These are phyloP conservation scores for Sedum album DNA, from an alignment of 164 flowering plant genomes.

Conservation along the genomic window DNA sequence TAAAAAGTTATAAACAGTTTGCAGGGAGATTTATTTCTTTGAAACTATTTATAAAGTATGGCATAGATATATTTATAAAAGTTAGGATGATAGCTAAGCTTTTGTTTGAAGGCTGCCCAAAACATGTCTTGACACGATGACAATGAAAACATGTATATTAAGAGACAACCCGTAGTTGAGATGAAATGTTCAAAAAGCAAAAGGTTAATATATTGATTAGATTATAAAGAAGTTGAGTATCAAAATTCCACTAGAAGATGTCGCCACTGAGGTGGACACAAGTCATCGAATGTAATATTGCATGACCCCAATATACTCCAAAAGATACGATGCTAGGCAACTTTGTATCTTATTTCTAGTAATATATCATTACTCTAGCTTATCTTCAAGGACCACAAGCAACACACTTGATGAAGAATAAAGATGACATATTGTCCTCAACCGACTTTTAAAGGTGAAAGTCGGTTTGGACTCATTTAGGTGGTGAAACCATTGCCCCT, in stretches of 20 bases:
- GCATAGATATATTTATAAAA: too few species aligned
- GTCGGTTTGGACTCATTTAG: not conserved
- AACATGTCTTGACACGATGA: too few species aligned
- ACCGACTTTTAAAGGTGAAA: not conserved
- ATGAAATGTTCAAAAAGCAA: not conserved
- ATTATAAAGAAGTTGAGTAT: not conserved
- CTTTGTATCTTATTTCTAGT: not conserved
- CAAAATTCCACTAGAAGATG: not conserved
- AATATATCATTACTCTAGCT: not conserved
- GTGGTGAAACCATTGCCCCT: constrained; percentile 7
- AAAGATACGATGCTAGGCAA: not conserved
- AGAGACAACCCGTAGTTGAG: not conserved
- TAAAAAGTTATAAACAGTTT: too few species aligned
- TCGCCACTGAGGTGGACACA: not conserved
- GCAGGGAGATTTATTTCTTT: too few species aligned
- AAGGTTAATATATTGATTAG: not conserved
- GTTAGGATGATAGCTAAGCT: too few species aligned
- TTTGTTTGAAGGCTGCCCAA: too few species aligned
- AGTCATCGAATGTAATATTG: not conserved
- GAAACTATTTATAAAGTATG: too few species aligned
- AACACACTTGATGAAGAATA: not conserved
- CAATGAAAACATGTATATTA: not conserved
- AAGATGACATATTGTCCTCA: not conserved
- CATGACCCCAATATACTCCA: not conserved
- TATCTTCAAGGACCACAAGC: not conserved